Percentiles rank a stretch among this genome's conserved stretches.
phyloP scores from a whole-genome alignment of 1,284 basidiomycete genomes.

The Inonotus obliquus region DNA sequence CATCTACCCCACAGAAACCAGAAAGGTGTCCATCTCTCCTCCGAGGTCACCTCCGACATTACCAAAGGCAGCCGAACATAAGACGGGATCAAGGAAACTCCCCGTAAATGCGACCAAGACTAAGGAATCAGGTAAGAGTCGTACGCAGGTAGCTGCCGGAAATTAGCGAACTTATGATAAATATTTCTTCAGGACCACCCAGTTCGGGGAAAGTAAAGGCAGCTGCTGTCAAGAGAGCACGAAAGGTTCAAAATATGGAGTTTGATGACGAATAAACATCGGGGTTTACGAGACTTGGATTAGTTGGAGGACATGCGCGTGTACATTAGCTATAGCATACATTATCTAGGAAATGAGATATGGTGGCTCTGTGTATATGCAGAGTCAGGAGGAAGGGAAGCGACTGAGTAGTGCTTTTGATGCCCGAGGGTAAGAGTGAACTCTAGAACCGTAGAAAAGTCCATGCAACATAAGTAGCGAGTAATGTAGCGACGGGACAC shows the following conservation, averaged over 20 bases:
- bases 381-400: neutral
- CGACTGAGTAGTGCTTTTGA: constrained; percentile 1
- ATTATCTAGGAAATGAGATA: too few relatives aligned
- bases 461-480: neutral
- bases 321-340: neutral
- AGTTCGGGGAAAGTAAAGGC: neutral
- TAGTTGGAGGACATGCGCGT: neutral
- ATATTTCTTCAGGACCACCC: neutral
- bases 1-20: neutral
- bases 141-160: neutral
- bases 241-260: constrained; percentile 11
- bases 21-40: neutral
- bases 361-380: neutral
- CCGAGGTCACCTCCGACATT: neutral
- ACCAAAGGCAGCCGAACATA: neutral
- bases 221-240: constrained; percentile 7
- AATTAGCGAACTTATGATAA: neutral
- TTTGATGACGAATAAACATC: constrained; percentile 13
- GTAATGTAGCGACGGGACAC: neutral
- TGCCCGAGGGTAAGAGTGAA: neutral
- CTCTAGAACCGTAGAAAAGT: neutral
- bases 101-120: neutral
- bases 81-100: neutral
- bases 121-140: neutral
- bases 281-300: neutral